phyloP scores from a whole-genome alignment of 176 grass and related monocot genomes.

The Carex parvula region DNA sequence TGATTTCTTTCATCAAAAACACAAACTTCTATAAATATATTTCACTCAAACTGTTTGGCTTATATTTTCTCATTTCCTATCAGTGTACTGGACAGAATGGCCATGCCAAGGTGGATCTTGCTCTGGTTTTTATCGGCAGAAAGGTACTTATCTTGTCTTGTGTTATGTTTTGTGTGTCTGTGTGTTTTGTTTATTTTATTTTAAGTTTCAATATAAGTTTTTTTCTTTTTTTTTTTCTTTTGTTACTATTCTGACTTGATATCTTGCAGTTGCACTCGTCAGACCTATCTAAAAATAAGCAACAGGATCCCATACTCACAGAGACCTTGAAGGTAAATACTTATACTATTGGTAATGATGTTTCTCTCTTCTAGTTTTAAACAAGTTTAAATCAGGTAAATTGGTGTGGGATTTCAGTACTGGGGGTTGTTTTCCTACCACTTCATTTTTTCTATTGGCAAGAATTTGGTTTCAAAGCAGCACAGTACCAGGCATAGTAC shows the following conservation, averaged over 20 bases:
- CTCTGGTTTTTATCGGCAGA: slow-evolving; percentile 73
- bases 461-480: neutral
- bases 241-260: neutral
- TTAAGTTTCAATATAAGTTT: neutral
- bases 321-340: slow-evolving; percentile 65
- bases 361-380: neutral
- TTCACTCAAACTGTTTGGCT: slow-evolving; percentile 11
- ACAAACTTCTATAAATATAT: neutral
- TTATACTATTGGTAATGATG: neutral
- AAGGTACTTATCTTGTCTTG: slow-evolving; percentile 43
- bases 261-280: slow-evolving; percentile 67
- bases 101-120: slow-evolving; percentile 55
- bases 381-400: neutral
- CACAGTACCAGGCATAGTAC: neutral
- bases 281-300: slow-evolving; percentile 73
- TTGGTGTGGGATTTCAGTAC: neutral
- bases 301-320: slow-evolving; percentile 52
- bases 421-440: neutral
- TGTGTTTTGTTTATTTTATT: neutral
- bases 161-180: neutral
- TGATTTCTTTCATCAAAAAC: neutral
- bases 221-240: neutral
- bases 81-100: slow-evolving; percentile 57
- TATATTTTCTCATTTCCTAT: slow-evolving; percentile 6
- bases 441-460: neutral